Percentiles rank a stretch among this genome's conserved stretches.
Evolutionary conservation across 148 eudicot genomes (phyloP).

Genomic region (Rheum nobile): DNA sequence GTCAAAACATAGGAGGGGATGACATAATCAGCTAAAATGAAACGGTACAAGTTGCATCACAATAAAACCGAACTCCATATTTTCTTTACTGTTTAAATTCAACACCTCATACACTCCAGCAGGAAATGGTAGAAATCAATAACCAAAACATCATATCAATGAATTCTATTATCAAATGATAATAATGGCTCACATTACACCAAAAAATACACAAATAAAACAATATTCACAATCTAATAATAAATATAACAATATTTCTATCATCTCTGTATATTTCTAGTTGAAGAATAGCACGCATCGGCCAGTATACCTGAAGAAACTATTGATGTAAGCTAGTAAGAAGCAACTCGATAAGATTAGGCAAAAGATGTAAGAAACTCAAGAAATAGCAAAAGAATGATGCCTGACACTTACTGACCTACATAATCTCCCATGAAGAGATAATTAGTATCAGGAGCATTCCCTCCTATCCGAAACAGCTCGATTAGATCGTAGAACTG

Average conservation of each 20-base stretch:
- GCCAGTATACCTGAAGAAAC: neutral
- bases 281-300: neutral
- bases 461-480: conserved; percentile 37
- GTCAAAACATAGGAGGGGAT: neutral
- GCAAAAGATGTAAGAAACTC: neutral
- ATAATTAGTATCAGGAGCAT: conserved; percentile 39
- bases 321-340: neutral
- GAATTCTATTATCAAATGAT: neutral
- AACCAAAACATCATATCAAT: neutral
- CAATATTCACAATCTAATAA: neutral
- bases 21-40: neutral
- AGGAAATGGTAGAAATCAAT: neutral
- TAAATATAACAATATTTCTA: neutral
- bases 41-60: neutral
- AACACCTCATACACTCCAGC: neutral
- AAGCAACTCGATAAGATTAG: neutral
- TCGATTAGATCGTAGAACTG: conserved; percentile 42
- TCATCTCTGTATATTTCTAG: neutral
- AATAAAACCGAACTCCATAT: too few relatives aligned
- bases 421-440: conserved; percentile 49
- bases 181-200: neutral
- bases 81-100: too few relatives aligned
- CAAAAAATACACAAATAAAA: neutral
- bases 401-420: conserved; percentile 19
- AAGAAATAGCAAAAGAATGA: neutral